These are phyloP conservation scores for Lepidium didymum DNA, from an alignment of 345 rosid genomes.

Conservation along the genomic window DNA sequence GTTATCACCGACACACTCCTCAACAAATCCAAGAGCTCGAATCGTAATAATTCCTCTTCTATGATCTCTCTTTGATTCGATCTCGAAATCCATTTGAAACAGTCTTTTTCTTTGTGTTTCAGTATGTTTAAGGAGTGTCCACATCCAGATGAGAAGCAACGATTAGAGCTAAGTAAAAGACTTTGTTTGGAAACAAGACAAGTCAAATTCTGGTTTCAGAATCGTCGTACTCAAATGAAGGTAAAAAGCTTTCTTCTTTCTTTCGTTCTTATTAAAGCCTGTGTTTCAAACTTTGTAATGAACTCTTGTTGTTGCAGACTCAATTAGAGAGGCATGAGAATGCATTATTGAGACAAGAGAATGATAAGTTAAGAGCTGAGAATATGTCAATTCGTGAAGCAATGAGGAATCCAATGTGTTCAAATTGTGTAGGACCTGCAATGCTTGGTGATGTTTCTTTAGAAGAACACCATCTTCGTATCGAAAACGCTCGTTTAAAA, in stretches of 20 bases:
- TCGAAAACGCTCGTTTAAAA: slow-evolving; percentile 83
- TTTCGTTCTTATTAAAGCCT: neutral
- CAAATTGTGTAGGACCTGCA: slow-evolving; percentile 85
- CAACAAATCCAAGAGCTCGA: slow-evolving; percentile 99
- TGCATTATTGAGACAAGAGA: slow-evolving; percentile 77
- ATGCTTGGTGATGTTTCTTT: slow-evolving; percentile 75
- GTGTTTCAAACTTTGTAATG: neutral
- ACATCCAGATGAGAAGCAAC: slow-evolving; percentile 94
- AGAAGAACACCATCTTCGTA: slow-evolving; percentile 86
- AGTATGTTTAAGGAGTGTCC: slow-evolving; percentile 89
- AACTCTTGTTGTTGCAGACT: slow-evolving; percentile 36
- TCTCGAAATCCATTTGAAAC: no score
- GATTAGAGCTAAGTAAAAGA: slow-evolving; percentile 69
- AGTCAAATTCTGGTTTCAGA: slow-evolving; percentile 97
- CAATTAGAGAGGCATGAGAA: slow-evolving; percentile 96
- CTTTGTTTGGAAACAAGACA: slow-evolving; percentile 86
- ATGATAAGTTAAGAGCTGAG: slow-evolving; percentile 85
- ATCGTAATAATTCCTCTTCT: slow-evolving; percentile 37
- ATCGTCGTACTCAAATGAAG: slow-evolving; percentile 98
- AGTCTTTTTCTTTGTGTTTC: neutral
- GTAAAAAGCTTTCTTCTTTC: slow-evolving; percentile 18
- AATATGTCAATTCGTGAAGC: slow-evolving; percentile 94
- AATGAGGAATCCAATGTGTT: slow-evolving; percentile 84
- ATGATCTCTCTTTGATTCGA: neutral
- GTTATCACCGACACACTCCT: slow-evolving; percentile 99